phyloP scores from a whole-genome alignment of 2,329 filamentous ascomycete species.

The Furcasterigmium furcatum region DNA sequence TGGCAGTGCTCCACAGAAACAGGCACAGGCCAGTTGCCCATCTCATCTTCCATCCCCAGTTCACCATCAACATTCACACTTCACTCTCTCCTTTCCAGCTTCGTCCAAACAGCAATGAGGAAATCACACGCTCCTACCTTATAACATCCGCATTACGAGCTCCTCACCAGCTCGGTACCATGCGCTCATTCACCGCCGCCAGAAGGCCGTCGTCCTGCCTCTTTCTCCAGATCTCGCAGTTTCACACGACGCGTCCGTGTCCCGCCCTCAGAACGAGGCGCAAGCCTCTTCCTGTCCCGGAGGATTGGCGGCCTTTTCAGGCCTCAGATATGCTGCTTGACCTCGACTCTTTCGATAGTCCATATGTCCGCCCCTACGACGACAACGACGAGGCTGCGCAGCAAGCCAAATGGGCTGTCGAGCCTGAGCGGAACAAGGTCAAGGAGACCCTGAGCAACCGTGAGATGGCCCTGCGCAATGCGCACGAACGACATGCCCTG shows the following conservation, averaged over 20 bases:
- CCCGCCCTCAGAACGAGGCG: background rate
- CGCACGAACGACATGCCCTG: too few relatives aligned
- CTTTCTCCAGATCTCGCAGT: background rate
- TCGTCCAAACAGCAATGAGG: too few relatives aligned
- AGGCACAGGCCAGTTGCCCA: background rate
- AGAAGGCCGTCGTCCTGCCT: too few relatives aligned
- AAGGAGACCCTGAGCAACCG: constrained; percentile 13
- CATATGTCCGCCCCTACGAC: constrained; percentile 37
- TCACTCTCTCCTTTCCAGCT: too few relatives aligned
- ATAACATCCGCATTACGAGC: too few relatives aligned
- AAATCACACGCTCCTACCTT: too few relatives aligned
- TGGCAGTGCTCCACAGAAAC: background rate
- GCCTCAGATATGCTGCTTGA: constrained; percentile 44
- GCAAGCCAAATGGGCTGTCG: constrained; percentile 21
- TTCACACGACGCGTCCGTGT: background rate
- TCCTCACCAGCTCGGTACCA: too few relatives aligned
- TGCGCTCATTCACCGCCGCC: too few relatives aligned
- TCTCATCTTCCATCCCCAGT: background rate
- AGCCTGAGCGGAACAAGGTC: constrained; percentile 17
- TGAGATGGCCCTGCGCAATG: too few relatives aligned
- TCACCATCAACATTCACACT: too few relatives aligned
- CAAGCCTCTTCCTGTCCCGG: background rate
- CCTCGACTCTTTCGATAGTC: constrained; percentile 45
- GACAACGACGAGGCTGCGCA: constrained; percentile 29
- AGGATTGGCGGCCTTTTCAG: constrained; percentile 15